Base-by-base conservation (phyloP, 2,329 filamentous ascomycete genomes). In the Coniella lustricola region DNA sequence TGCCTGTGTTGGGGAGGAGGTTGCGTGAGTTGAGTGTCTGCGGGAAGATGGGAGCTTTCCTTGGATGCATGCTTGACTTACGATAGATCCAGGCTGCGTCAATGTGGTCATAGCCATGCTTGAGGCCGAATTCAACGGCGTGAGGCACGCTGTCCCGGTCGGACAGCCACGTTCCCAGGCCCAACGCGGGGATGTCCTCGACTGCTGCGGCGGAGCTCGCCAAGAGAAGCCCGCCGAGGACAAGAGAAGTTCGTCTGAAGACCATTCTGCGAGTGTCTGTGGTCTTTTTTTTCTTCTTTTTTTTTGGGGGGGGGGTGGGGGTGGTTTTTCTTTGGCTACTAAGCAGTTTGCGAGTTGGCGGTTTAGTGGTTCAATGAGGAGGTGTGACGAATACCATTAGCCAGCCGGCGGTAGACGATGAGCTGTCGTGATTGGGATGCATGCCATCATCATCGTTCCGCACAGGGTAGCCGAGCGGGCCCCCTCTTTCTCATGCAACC, bases 1-100 rank as follows among this genome's bases (percentile, higher is more conserved):
- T 66, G 17, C 53, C 64, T 66, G 16, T 3, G 2, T 25, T 13
- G 10, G 25, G 17, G 17, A 3, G 25, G 16, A 3, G 2, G 3
- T 2, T n/a, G n/a, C 34, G n/a, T 17, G 14, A 9, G 4, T 16
- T 36, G 2, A 16, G 16, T 36, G 4, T 8, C n/a, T 9, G 7
- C n/a, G 34, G 13, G 32, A 34, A 34, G 17, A 8, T 17, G 34
- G 13, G 5, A 14, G n/a, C 29, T 7, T 32, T 32, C 13, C 29
- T 7, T 13, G 3, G 25, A 12, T 22, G 37, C 20, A 25, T 10
- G 16, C n/a, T 13, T 14, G 21, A 43, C 49, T 8, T 17, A 54
- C 52, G 43, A 7, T 54, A 54, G 9, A 54, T 54, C 49, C 49
- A 54, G 14, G 52, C 52, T 13, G 52, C 45, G 29, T 54, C 52